Percentiles rank a stretch among this genome's conserved stretches.
Conservation (phyloP, 228 moss, liverwort and hornwort genomes). For the Sphagnum magellanicum region DNA sequence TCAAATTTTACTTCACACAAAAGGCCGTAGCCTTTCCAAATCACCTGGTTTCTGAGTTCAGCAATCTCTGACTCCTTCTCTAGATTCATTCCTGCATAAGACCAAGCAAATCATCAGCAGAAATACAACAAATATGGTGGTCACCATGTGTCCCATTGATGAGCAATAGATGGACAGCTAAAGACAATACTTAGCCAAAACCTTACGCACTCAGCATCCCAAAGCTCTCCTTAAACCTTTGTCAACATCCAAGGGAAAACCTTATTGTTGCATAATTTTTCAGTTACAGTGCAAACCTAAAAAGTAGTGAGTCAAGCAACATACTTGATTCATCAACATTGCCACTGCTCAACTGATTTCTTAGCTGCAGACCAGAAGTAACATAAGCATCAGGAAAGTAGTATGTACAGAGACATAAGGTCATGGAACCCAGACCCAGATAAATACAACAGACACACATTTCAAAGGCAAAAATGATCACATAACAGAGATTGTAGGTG, state of each 20-base stretch:
- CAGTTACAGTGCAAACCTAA: neutral
- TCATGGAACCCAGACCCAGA: neutral
- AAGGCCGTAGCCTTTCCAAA: neutral
- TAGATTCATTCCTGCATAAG: constrained; percentile 65
- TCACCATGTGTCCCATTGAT: neutral
- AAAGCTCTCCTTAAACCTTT: neutral
- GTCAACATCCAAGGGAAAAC: neutral
- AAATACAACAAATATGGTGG: neutral
- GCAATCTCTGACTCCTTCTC: constrained; percentile 86
- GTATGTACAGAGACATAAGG: no score
- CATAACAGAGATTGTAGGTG: neutral
- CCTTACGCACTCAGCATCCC: neutral
- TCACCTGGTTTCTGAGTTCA: constrained; percentile 91
- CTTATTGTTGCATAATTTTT: neutral
- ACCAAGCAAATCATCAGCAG: neutral
- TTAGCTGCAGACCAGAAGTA: constrained; percentile 46
- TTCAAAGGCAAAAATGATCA: neutral
- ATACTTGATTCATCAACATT: constrained; percentile 78
- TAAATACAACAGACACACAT: neutral
- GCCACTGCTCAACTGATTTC: constrained; percentile 66
- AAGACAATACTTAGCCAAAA: neutral
- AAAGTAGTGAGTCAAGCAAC: neutral
- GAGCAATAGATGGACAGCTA: neutral
- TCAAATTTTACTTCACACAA: neutral
- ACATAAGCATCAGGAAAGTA: neutral